These are phyloP conservation scores for Magnusiomyces fungicola DNA, from an alignment of 1,139 yeast species.

Conservation along the genomic window DNA sequence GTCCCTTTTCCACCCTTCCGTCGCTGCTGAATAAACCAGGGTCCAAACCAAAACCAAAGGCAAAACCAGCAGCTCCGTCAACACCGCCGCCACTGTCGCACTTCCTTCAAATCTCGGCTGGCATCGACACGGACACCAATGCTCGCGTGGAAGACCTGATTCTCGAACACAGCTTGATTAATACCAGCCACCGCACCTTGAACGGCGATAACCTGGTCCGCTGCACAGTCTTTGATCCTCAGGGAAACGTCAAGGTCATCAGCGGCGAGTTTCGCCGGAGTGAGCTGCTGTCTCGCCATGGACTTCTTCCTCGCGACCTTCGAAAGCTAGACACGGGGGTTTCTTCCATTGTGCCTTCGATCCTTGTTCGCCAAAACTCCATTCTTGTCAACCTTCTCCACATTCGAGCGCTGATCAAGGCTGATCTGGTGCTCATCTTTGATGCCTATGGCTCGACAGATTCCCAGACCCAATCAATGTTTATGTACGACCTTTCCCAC, in stretches of 20 bases:
- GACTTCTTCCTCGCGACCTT: conserved; percentile 72
- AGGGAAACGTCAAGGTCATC: conserved; percentile 67
- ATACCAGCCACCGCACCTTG: conserved; percentile 15
- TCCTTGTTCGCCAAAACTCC: conserved; percentile 69
- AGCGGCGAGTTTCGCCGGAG: conserved; percentile 73
- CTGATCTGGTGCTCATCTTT: conserved; percentile 74
- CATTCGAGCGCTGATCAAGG: conserved; percentile 77
- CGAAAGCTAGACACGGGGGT: conserved; percentile 84
- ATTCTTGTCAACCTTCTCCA: conserved; percentile 75
- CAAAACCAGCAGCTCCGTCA: neutral
- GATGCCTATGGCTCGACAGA: conserved; percentile 61
- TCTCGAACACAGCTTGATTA: conserved; percentile 28
- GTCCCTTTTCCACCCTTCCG: too few relatives aligned
- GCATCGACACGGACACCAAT: conserved; percentile 1
- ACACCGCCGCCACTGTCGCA: conserved; percentile 6
- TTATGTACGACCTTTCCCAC: conserved; percentile 81
- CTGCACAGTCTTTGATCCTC: conserved; percentile 71
- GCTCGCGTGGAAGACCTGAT: conserved; percentile 24
- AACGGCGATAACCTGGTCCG: conserved; percentile 34
- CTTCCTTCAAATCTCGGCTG: neutral
- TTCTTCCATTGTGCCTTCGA: conserved; percentile 83
- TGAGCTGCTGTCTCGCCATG: conserved; percentile 66
- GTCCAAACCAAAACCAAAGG: too few relatives aligned
- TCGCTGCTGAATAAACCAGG: too few relatives aligned
- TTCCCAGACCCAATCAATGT: conserved; percentile 59